Base-by-base conservation (phyloP, 495 filamentous ascomycete genomes). In the Bryoglossum gracile region DNA sequence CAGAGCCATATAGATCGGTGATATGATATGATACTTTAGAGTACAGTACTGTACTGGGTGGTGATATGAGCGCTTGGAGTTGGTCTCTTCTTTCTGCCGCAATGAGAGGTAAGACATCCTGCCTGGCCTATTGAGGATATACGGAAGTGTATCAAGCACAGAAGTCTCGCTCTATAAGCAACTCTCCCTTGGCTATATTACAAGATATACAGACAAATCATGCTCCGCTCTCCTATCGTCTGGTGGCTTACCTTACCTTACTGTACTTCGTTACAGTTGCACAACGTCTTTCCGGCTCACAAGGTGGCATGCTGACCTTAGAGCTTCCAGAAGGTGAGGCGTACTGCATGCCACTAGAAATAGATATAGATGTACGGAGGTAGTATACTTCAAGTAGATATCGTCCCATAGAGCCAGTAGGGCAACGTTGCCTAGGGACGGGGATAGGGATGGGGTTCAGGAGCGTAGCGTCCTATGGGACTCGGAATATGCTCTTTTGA, bases 281-380 rank as follows among this genome's bases (percentile, higher is more conserved):
- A 37, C 34, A 37, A 5, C 34, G 16, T 6, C 5, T 8, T 18
- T 37, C 14, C 34, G 9, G 5, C 5, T 8, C 11, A 3, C 28
- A 14, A 43, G 21, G 5, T 23, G 8, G 34, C 4, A 14, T 24
- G 38, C 19, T 32, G 41, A 13, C 41, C 41, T 8, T 18, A n/a
- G 41, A 43, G 32, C 41, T 43, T 43, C 24, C 24, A 43, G 41
- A 43, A 43, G 6, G 38, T 43, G 25, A 43, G 41, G 41, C 41
- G 41, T 37, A 37, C 34, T 43, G 41, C 41, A 23, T 26, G 24
- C 38, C 41, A 18, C 41, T 19, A 14, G 16, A 21, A 8, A 23
- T 23, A 41, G 16, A 9, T 6, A 5, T 23, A 6, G 2, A 9
- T 16, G 23, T 13, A 8, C 16, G 5, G 18, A 23, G 18, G 23